Percentiles rank a stretch among this genome's conserved stretches.
Evolutionary conservation across 768 basidiomycete genomes (phyloP).

Genomic region (Rhizopogon rudus): DNA sequence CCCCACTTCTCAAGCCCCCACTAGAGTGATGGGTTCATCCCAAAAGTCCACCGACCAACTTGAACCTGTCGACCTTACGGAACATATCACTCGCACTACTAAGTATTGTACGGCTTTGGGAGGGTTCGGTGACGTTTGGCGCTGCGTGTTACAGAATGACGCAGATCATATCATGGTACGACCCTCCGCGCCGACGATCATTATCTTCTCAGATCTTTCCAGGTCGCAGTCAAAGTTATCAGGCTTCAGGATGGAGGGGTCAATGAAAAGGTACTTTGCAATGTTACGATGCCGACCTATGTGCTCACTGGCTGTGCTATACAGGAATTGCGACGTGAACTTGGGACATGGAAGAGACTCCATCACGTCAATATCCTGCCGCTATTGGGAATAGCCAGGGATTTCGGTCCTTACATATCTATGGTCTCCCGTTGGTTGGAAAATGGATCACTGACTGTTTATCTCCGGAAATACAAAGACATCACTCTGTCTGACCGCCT

Average conservation of each 20-base stretch:
- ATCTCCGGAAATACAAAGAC: slow-evolving; percentile 8
- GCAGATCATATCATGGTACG: neutral
- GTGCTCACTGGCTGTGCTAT: neutral
- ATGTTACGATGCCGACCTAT: neutral
- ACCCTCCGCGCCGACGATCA: neutral
- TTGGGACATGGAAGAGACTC: slow-evolving; percentile 16
- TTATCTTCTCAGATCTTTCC: neutral
- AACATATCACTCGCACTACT: neutral
- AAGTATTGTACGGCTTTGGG: neutral
- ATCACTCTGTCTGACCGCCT: neutral
- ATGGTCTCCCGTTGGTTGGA: slow-evolving; percentile 29
- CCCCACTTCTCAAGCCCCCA: neutral
- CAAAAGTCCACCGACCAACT: neutral
- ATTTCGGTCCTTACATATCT: slow-evolving; percentile 25
- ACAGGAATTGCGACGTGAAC: slow-evolving; percentile 23
- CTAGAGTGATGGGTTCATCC: neutral
- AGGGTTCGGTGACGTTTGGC: slow-evolving; percentile 2
- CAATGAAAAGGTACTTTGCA: neutral
- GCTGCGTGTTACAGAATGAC: neutral
- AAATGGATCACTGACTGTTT: slow-evolving; percentile 20
- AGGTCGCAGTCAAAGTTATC: slow-evolving; percentile 4
- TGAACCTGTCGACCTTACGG: neutral
- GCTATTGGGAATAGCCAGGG: slow-evolving; percentile 21
- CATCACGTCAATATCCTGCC: slow-evolving; percentile 24
- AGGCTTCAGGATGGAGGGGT: neutral